Evolutionary conservation across 768 basidiomycete genomes (phyloP).

Genomic region (Coprinopsis strossmayeri): DNA sequence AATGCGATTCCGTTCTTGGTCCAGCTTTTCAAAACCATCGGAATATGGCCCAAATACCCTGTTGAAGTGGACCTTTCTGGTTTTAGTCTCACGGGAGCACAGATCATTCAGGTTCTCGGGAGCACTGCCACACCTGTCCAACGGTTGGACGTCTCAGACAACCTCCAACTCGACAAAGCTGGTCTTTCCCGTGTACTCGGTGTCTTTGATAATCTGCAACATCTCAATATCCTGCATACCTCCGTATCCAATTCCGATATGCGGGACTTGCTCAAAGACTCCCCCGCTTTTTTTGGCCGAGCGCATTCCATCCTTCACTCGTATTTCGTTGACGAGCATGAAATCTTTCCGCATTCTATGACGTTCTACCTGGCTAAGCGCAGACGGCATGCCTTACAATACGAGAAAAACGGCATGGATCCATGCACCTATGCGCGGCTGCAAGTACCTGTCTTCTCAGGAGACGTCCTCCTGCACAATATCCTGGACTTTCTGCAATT

Average conservation of each 20-base stretch:
- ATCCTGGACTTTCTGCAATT: background rate
- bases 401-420: background rate
- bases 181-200: background rate
- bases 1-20: background rate
- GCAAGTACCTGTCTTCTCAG: background rate
- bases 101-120: background rate
- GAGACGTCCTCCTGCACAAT: background rate
- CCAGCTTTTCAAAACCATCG: background rate
- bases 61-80: background rate
- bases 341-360: background rate
- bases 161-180: background rate
- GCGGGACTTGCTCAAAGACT: background rate
- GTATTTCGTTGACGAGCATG: background rate
- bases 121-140: background rate
- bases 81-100: background rate
- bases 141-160: background rate
- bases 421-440: background rate
- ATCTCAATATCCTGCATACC: background rate
- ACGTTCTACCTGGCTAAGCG: no score
- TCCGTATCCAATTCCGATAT: background rate
- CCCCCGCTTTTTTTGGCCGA: background rate
- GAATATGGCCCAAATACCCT: constrained; percentile 2
- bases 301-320: background rate
- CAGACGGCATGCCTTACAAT: no score
- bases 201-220: background rate